These are phyloP conservation scores for Achlya hypogyna DNA, from an alignment of 352 stramenopile species.

Conservation along the genomic window DNA sequence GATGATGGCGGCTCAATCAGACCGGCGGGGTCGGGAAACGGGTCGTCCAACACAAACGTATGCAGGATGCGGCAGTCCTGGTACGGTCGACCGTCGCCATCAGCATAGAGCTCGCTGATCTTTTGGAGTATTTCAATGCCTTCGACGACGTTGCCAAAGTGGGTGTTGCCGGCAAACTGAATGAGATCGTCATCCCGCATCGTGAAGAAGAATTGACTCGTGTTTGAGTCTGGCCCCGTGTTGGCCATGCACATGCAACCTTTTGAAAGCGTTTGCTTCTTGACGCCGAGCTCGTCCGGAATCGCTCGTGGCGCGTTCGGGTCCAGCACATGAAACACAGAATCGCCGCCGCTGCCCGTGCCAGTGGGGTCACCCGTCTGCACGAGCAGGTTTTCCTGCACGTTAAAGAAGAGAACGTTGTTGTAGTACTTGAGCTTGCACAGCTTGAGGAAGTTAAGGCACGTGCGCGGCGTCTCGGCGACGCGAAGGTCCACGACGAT, in stretches of 20 bases:
- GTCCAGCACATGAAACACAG: slow-evolving; percentile 92
- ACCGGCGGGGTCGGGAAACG: slow-evolving; percentile 62
- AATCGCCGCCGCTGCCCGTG: slow-evolving; percentile 91
- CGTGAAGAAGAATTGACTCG: slow-evolving; percentile 97
- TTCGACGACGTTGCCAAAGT: slow-evolving; percentile 90
- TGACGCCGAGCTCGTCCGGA: slow-evolving; percentile 55
- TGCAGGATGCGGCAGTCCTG: slow-evolving; percentile 96
- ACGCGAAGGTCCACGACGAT: slow-evolving; percentile 89
- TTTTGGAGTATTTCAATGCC: slow-evolving; percentile 91
- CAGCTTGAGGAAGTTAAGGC: slow-evolving; percentile 93
- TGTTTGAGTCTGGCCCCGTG: slow-evolving; percentile 59
- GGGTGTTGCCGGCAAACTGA: slow-evolving; percentile 86
- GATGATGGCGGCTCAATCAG: slow-evolving; percentile 75
- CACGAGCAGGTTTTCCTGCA: slow-evolving; percentile 93
- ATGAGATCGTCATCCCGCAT: slow-evolving; percentile 82
- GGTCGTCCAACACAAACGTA: slow-evolving; percentile 82
- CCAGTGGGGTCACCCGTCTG: slow-evolving; percentile 86
- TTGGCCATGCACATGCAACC: slow-evolving; percentile 79
- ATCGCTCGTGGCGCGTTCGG: slow-evolving; percentile 62
- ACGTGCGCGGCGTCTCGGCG: slow-evolving; percentile 69
- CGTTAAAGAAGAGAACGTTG: slow-evolving; percentile 91
- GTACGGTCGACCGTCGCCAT: slow-evolving; percentile 92
- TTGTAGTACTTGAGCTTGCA: slow-evolving; percentile 95
- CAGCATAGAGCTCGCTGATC: slow-evolving; percentile 92
- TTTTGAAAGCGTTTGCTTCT: slow-evolving; percentile 25